Percentiles rank a stretch among this genome's conserved stretches.
Conservation (phyloP, 2,329 filamentous ascomycete species). For the Aureobasidium subglaciale region DNA sequence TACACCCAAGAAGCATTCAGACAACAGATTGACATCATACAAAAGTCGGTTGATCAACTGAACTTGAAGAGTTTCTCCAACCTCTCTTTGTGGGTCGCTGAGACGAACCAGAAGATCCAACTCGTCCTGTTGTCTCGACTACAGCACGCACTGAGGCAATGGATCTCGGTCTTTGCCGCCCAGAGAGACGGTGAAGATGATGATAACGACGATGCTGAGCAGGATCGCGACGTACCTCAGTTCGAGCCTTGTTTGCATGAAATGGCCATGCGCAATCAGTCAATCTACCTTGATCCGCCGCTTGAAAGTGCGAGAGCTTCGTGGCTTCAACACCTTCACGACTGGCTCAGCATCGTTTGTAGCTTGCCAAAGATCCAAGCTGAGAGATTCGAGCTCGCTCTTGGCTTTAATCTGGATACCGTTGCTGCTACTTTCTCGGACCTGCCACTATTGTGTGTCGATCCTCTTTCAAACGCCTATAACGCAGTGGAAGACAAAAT, state of each 20-base stretch:
- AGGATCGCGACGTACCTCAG: constrained; percentile 51
- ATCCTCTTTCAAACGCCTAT: constrained; percentile 73
- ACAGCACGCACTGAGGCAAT: constrained; percentile 73
- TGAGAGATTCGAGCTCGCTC: constrained; percentile 84
- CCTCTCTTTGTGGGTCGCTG: constrained; percentile 78
- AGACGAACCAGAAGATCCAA: constrained; percentile 82
- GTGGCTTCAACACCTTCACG: constrained; percentile 88
- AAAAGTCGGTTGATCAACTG: constrained; percentile 88
- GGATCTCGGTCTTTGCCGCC: constrained; percentile 79
- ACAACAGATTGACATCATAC: constrained; percentile 72
- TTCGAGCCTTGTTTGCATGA: constrained; percentile 77
- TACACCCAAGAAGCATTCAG: constrained; percentile 79
- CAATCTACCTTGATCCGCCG: constrained; percentile 92
- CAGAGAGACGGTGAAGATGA: constrained; percentile 28
- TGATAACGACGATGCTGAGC: constrained; percentile 21
- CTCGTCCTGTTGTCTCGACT: constrained; percentile 71
- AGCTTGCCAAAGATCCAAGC: constrained; percentile 92
- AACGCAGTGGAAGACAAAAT: constrained; percentile 76
- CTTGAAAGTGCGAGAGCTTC: constrained; percentile 84
- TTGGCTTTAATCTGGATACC: constrained; percentile 52
- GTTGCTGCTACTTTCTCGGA: constrained; percentile 71
- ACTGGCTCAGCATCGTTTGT: constrained; percentile 89
- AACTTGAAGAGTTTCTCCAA: constrained; percentile 97
- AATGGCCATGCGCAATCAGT: constrained; percentile 94
- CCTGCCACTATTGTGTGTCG: constrained; percentile 75